Base-by-base conservation (phyloP, 2,329 filamentous ascomycete species). In the Fusarium subglutinans region DNA sequence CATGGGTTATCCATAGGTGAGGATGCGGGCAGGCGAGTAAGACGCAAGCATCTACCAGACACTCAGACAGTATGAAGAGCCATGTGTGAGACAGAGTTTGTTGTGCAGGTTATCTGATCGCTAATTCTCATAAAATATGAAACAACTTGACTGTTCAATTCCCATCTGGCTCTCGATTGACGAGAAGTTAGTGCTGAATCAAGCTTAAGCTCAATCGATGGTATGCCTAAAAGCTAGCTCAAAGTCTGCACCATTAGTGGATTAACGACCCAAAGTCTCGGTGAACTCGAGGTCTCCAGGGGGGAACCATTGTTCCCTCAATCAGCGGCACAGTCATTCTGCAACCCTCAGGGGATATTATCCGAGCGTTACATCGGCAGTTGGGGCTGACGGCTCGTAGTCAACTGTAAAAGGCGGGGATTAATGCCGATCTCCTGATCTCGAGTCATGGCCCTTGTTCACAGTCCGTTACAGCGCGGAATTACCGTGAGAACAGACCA, bases 11-110 rank as follows among this genome's bases (percentile, higher is more conserved):
- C 4, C n/a, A 24, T n/a, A n/a, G 11, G 20, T 20, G 13, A 24
- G 22, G 4, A 44, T 5, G 3, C 47, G 2, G 9, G 8, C 20
- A 7, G 30, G 30, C 30, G 30, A 30, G 30, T 15, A 24, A 18
- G 48, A 28, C 13, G 50, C 8, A 26, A 17, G 13, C 20, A 51
- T 20, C 48, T 2, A 0, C 17, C 3, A 40, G 35, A 54, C 51
- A 54, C 35, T 28, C 3, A 40, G 35, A 54, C 51, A 54, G 51
- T 28, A 40, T 28, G 24, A 54, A 40, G 1, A 22, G 11, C 4
- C 0, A 20, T 28, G n/a, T 2, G 0, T 0, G 2, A 28, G 24
- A 40, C 14, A 5, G 14, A 38, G 24, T 5, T 2, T 6, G 20
- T 12, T 18, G 10, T 18, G 10, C 0, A 28, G 5, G 14, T 4